phyloP scores from a whole-genome alignment of 129 eudicot genomes.

The Sambucus nigra region DNA sequence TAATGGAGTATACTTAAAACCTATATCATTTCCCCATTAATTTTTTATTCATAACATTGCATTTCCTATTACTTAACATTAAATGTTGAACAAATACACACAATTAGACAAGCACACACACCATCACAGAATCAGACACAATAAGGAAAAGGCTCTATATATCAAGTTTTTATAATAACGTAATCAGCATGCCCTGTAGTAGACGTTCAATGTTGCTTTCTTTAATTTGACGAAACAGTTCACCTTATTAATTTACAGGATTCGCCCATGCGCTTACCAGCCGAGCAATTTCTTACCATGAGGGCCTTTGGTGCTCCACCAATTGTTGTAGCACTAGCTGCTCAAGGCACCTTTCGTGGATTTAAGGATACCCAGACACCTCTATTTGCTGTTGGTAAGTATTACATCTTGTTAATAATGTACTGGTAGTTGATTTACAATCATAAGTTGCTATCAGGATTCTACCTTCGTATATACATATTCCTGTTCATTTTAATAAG shows the following conservation, averaged over 20 bases:
- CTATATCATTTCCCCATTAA: background rate
- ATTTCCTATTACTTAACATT: too few relatives aligned
- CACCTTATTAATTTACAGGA: constrained; percentile 32
- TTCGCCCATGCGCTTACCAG: constrained; percentile 86
- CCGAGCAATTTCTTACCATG: constrained; percentile 65
- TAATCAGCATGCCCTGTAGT: background rate
- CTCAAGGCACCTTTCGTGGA: constrained; percentile 95
- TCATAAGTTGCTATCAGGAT: background rate
- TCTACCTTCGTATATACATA: background rate
- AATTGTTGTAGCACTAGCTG: constrained; percentile 87
- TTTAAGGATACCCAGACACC: constrained; percentile 95
- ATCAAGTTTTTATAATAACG: too few relatives aligned
- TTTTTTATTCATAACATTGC: background rate
- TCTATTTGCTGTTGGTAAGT: constrained; percentile 89
- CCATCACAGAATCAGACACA: too few relatives aligned
- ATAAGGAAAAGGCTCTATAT: too few relatives aligned
- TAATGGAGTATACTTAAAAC: background rate
- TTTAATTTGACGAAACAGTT: constrained; percentile 11
- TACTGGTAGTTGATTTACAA: background rate
- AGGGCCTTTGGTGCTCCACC: constrained; percentile 99
- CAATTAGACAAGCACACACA: too few relatives aligned
- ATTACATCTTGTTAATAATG: constrained; percentile 7
- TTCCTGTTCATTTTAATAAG: background rate
- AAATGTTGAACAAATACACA: too few relatives aligned
- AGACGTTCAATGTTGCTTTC: background rate